A percentile compares a stretch with the other conserved stretches of the same genome.
Conservation (phyloP, 352 stramenopile species). For the Globisporangium nagaii region DNA sequence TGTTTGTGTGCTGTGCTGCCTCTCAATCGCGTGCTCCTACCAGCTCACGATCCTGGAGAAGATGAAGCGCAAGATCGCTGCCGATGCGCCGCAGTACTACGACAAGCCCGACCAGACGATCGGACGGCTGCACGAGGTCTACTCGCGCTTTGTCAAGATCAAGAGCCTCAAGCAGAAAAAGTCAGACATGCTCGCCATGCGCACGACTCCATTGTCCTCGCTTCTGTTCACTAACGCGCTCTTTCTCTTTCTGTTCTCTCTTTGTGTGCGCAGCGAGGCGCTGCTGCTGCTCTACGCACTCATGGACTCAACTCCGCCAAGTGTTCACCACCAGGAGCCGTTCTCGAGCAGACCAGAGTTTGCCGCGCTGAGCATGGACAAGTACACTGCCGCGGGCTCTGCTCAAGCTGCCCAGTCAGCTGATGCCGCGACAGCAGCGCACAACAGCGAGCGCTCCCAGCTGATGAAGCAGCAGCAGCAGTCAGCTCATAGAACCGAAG, state of each 20-base stretch:
- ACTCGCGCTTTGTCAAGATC: conserved; percentile 73
- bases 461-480: conserved; percentile 9
- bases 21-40: not conserved
- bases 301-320: conserved; percentile 45
- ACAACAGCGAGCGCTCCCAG: not conserved
- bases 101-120: conserved; percentile 37
- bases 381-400: not conserved
- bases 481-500: conserved; percentile 26
- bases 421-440: conserved; percentile 2
- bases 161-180: conserved; percentile 72
- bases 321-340: not conserved
- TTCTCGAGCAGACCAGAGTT: conserved; percentile 1
- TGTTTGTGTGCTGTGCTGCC: not conserved
- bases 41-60: conserved; percentile 71
- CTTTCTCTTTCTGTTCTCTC: no score
- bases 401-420: not conserved
- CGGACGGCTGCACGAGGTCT: conserved; percentile 62
- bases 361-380: conserved; percentile 5
- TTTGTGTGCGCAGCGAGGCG: conserved; percentile 37
- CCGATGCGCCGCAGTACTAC: conserved; percentile 36
- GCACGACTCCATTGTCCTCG: no score
- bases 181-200: conserved; percentile 35
- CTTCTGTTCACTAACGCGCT: no score
- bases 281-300: conserved; percentile 58
- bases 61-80: conserved; percentile 65